Evolutionary conservation across 805 yeast genomes (phyloP).

Genomic region (Debaryomyces tyrocola): DNA sequence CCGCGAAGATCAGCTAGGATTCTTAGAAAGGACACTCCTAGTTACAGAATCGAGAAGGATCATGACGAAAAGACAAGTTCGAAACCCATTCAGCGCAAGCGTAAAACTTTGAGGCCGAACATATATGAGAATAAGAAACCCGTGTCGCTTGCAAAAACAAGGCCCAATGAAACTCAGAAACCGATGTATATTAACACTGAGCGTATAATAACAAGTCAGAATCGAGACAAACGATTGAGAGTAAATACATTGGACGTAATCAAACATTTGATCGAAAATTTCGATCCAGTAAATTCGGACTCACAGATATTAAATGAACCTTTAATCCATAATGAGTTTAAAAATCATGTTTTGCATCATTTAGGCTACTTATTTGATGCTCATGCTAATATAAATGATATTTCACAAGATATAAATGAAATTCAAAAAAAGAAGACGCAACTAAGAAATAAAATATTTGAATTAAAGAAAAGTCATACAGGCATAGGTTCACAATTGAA

Average conservation of each 20-base stretch:
- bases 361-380: slow-evolving; percentile 31
- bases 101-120: slow-evolving; percentile 1
- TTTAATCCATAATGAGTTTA: slow-evolving; percentile 30
- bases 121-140: slow-evolving; percentile 3
- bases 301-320: slow-evolving; percentile 18
- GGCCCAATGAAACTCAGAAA: slow-evolving; percentile 22
- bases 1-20: slow-evolving; percentile 1
- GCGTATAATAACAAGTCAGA: slow-evolving; percentile 20
- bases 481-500: slow-evolving; percentile 33
- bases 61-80: not conserved
- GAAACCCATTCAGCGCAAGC: not conserved
- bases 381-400: slow-evolving; percentile 34
- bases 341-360: slow-evolving; percentile 26
- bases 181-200: slow-evolving; percentile 31
- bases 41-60: not conserved
- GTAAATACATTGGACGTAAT: slow-evolving; percentile 39
- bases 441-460: slow-evolving; percentile 27
- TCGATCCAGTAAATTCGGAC: slow-evolving; percentile 19
- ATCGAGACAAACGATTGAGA: slow-evolving; percentile 23
- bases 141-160: slow-evolving; percentile 16
- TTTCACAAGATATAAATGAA: slow-evolving; percentile 25
- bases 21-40: not conserved
- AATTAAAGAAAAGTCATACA: slow-evolving; percentile 29
- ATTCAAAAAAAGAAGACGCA: slow-evolving; percentile 34
- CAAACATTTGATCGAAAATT: slow-evolving; percentile 28